Conservation (phyloP, 306 rosid species). For the Fragaria iinumae region DNA sequence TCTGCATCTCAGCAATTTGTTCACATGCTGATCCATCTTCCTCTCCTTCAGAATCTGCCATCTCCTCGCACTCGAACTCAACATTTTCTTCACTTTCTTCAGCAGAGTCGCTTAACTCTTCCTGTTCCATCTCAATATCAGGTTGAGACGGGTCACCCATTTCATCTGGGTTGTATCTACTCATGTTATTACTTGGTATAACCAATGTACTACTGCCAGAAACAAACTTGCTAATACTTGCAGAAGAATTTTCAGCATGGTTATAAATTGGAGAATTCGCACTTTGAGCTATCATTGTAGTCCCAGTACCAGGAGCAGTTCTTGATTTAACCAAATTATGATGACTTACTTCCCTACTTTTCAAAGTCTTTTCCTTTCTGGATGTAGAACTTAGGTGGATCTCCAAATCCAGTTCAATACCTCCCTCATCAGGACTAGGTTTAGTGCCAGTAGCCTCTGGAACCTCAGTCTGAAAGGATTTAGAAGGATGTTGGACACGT, state of each 20-base stretch:
- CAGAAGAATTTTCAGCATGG: slow-evolving; percentile 37
- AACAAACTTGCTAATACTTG: slow-evolving; percentile 34
- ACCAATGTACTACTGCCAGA: slow-evolving; percentile 36
- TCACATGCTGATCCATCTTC: slow-evolving; percentile 67
- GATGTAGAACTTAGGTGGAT: slow-evolving; percentile 67
- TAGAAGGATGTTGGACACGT: slow-evolving; percentile 32
- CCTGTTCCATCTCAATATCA: slow-evolving; percentile 91
- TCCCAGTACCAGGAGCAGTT: slow-evolving; percentile 32
- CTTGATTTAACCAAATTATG: slow-evolving; percentile 35
- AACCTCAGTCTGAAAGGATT: slow-evolving; percentile 39
- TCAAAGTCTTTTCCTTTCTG: slow-evolving; percentile 42
- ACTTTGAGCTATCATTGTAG: slow-evolving; percentile 27
- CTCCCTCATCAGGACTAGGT: slow-evolving; percentile 39
- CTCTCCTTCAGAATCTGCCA: slow-evolving; percentile 96
- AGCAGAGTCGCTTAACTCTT: slow-evolving; percentile 87
- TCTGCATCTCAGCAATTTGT: slow-evolving; percentile 45
- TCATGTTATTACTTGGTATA: slow-evolving; percentile 37
- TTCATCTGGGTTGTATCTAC: slow-evolving; percentile 47
- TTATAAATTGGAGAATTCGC: slow-evolving; percentile 24
- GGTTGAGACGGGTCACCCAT: slow-evolving; percentile 72
- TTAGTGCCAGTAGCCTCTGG: slow-evolving; percentile 28
- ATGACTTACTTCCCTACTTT: slow-evolving; percentile 34
- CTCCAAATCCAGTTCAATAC: slow-evolving; percentile 81
- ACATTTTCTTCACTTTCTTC: slow-evolving; percentile 93
- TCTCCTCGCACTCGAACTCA: slow-evolving; percentile 94